A percentile compares a stretch with the other conserved stretches of the same genome.
Conservation (phyloP, 2,329 filamentous ascomycete species). For the Botrytis deweyae region DNA sequence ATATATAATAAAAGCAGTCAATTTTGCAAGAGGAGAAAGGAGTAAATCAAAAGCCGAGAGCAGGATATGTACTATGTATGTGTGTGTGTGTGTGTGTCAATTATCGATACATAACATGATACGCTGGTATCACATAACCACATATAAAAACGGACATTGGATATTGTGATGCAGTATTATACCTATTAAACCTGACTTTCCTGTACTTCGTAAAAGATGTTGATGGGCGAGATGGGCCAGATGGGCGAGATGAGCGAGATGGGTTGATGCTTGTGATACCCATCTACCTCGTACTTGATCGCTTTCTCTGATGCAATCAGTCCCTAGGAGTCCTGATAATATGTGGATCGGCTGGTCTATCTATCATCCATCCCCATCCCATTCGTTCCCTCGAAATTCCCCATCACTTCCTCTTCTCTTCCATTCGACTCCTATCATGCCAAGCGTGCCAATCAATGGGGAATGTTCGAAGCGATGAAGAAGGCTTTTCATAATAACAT, state of each 20-base stretch:
- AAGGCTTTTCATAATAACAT: neutral
- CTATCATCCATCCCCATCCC: neutral
- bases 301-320: neutral
- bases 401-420: neutral
- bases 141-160: neutral
- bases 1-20: neutral
- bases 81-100: neutral
- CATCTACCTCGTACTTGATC: neutral
- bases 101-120: neutral
- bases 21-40: neutral
- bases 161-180: neutral
- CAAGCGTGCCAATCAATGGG: slow-evolving; percentile 11
- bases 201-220: neutral
- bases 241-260: neutral
- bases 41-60: neutral
- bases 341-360: neutral
- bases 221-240: neutral
- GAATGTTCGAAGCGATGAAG: slow-evolving; percentile 5
- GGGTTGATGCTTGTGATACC: neutral
- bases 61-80: neutral
- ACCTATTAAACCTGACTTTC: neutral
- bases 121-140: neutral
- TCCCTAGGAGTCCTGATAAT: neutral
- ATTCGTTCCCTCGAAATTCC: neutral
- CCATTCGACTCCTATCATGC: neutral